These are phyloP conservation scores for Colletotrichum tropicale DNA, from an alignment of 2,329 filamentous ascomycete species.

Conservation along the genomic window DNA sequence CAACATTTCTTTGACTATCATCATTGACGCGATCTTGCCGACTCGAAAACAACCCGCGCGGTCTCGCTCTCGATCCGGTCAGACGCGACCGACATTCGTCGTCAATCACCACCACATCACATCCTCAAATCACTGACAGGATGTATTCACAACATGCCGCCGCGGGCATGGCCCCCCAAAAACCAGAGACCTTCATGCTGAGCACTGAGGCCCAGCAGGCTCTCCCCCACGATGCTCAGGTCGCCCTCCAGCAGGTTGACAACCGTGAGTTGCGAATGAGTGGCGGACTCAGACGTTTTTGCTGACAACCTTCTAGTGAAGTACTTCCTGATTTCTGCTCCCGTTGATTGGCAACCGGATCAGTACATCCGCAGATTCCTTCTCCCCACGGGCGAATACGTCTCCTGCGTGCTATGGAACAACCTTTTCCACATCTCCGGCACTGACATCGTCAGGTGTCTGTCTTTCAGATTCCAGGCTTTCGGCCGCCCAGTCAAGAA, in stretches of 20 bases:
- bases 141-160: constrained; percentile 86
- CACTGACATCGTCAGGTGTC: constrained; percentile 96
- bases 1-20: constrained; percentile 1
- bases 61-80: constrained; percentile 12
- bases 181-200: constrained; percentile 98
- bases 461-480: constrained; percentile 97
- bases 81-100: constrained; percentile 23
- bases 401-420: constrained; percentile 98
- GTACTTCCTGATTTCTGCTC: constrained; percentile 98
- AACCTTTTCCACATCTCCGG: constrained; percentile 99
- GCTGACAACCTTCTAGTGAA: constrained; percentile 69
- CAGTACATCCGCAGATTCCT: constrained; percentile 97
- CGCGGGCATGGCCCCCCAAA: constrained; percentile 88
- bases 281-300: neutral
- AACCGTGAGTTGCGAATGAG: constrained; percentile 72
- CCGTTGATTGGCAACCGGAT: constrained; percentile 95
- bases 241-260: constrained; percentile 97
- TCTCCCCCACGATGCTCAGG: constrained; percentile 93
- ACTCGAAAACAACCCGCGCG: neutral
- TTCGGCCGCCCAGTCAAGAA: constrained; percentile 99
- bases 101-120: neutral
- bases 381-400: constrained; percentile 96
- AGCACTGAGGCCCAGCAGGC: constrained; percentile 97
- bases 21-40: neutral
- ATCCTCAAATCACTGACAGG: constrained; percentile 26